Evolutionary conservation across 2,329 filamentous ascomycete species (phyloP), one percentile per base, ranked within the genome.

Genomic region (Lanzia echinophila): DNA sequence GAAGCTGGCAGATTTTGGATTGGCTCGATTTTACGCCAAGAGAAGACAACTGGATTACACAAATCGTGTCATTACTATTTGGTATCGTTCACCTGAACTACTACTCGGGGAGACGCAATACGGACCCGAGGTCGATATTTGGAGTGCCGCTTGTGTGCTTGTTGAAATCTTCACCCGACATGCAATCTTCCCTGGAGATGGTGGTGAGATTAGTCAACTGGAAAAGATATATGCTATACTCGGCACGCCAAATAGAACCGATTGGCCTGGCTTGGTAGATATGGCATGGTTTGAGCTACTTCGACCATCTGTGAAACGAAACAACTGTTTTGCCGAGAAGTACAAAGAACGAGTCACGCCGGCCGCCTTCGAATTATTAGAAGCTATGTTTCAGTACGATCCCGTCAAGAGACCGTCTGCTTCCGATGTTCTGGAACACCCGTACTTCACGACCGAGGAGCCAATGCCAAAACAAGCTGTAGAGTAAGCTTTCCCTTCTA

Each of bases 271-370:
- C 8, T 81, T 97, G 19, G 78, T 87, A n/a, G 88, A 96, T 54
- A 94, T 96, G 83, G 88, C 92, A 11, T 99, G 94, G 94, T 97
- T 95, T 67, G 89, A 96, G 69, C 80, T 99, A 15, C 79, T 99
- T 60, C 80, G 90, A 13, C 91, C 92, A 1, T 82, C 80, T 1
- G 84, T 87, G 60, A 83, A 85, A 57, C 82, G 84, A 59, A 81
- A 83, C 39, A 87, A 83, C 58, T 78, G 86, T 1, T 96, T 99
- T 67, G 84, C 84, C 33, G 87, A 95, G 31, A 88, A 87, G 65
- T 99, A 96, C 68, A 80, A 80, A 60, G 84, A 90, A 32, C 78
- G 83, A 45, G 74, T 97, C 13, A 88, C 88, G 0, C 81, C 87
- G 0, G 86, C 86, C 39, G 92, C 90, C 3, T 90, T 95, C 64